phyloP scores from a whole-genome alignment of 345 rosid genomes.

The Melaleuca alternifolia region DNA sequence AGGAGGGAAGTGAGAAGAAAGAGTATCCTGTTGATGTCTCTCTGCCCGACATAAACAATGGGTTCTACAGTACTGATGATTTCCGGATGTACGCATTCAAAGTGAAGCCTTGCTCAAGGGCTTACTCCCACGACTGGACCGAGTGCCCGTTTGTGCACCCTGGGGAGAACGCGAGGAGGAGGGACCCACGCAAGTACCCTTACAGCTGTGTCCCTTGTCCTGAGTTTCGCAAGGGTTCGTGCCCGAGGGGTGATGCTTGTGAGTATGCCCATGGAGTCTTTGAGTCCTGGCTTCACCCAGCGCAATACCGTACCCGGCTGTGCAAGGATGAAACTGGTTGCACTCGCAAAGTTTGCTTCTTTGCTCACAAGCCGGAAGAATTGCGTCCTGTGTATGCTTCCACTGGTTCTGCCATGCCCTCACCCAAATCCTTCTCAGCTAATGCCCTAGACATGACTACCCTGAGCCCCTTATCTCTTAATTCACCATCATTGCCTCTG shows the following conservation, averaged over 20 bases:
- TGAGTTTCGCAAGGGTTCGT: conserved; percentile 90
- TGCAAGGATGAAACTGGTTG: conserved; percentile 97
- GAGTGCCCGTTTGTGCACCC: conserved; percentile 99
- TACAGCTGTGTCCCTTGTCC: conserved; percentile 98
- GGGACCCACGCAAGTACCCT: conserved; percentile 91
- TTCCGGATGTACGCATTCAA: conserved; percentile 90
- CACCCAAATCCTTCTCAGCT: conserved; percentile 54
- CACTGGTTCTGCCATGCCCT: conserved; percentile 92
- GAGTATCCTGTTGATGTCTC: conserved; percentile 77
- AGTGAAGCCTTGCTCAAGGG: conserved; percentile 97
- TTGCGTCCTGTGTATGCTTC: conserved; percentile 84
- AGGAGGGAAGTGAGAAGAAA: conserved; percentile 47
- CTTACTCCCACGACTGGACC: conserved; percentile 97
- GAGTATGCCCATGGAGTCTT: conserved; percentile 97
- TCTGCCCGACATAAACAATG: conserved; percentile 80
- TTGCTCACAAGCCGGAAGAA: conserved; percentile 85
- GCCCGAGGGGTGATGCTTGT: conserved; percentile 80
- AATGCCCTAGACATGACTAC: conserved; percentile 28
- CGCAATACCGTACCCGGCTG: conserved; percentile 84
- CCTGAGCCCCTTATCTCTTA: conserved; percentile 47
- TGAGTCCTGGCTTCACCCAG: conserved; percentile 99
- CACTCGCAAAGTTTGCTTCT: conserved; percentile 88
- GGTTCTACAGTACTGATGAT: conserved; percentile 77
- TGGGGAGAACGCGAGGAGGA: conserved; percentile 96
- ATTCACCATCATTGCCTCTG: conserved; percentile 37